Conservation (phyloP, 1,284 basidiomycete species). For the Rhodotorula sp. region DNA sequence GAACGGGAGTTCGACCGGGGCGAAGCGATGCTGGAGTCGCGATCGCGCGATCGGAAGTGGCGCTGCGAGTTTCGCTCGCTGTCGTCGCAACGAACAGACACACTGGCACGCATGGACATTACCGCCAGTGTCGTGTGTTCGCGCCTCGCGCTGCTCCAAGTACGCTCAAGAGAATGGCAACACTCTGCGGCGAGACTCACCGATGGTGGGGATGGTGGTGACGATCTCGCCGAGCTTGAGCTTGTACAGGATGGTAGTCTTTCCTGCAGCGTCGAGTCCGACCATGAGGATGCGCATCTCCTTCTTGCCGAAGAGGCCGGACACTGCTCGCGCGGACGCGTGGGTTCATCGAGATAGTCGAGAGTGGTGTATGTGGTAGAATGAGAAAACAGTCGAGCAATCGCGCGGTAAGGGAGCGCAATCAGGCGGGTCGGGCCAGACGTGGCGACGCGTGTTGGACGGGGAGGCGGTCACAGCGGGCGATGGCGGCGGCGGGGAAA, state of each 20-base stretch:
- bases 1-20: background rate
- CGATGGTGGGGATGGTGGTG: conserved; percentile 98
- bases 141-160: background rate
- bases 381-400: background rate
- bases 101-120: background rate
- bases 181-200: conserved; percentile 51
- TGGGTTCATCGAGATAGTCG: background rate
- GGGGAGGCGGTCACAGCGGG: background rate
- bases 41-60: background rate
- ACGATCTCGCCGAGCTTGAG: conserved; percentile 99
- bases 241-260: conserved; percentile 90
- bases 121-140: background rate
- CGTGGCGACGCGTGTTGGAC: conserved; percentile 18
- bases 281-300: conserved; percentile 91
- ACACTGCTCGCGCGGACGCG: conserved; percentile 28
- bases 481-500: background rate
- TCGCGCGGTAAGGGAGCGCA: background rate
- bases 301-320: conserved; percentile 86
- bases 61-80: background rate
- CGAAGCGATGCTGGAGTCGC: background rate
- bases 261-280: conserved; percentile 72
- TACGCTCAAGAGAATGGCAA: too few species aligned
- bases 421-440: background rate
- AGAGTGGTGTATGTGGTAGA: background rate
- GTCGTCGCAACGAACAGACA: background rate